Evolutionary conservation across 2,329 filamentous ascomycete species (phyloP).

Genomic region (Kalmusia sp.): DNA sequence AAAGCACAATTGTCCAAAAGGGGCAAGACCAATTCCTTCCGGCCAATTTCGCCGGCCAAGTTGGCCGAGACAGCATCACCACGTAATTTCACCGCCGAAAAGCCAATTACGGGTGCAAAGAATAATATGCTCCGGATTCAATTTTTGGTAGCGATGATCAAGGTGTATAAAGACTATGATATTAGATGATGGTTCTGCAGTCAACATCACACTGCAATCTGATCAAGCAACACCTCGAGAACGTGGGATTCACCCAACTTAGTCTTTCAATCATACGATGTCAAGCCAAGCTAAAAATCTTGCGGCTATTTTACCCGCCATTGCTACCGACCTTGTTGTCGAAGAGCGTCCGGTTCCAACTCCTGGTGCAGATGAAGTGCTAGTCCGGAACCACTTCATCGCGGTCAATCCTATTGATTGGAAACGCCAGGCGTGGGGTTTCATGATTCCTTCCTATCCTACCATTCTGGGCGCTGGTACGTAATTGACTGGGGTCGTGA

Average conservation of each 20-base stretch:
- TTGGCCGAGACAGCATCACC: not conserved
- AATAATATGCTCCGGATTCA: no score
- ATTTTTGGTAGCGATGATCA: no score
- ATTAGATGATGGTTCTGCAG: no score
- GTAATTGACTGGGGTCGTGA: not conserved
- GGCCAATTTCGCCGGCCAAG: conserved; percentile 1
- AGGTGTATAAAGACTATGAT: not conserved
- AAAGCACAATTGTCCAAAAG: not conserved
- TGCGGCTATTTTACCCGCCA: not conserved
- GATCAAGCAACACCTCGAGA: no score
- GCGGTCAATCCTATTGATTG: conserved; percentile 30
- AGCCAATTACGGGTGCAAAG: not conserved
- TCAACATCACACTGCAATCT: no score
- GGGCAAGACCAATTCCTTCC: not conserved
- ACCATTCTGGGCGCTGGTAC: conserved; percentile 15
- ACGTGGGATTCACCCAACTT: no score
- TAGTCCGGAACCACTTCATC: conserved; percentile 48
- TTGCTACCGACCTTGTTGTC: not conserved
- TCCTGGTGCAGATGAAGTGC: conserved; percentile 46
- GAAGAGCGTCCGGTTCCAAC: conserved; percentile 13
- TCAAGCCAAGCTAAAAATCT: not conserved
- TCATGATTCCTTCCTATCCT: conserved; percentile 11
- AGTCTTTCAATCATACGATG: not conserved
- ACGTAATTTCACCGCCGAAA: not conserved
- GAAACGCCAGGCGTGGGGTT: conserved; percentile 11